These are phyloP conservation scores for Exophiala aquamarina DNA, from an alignment of 2,329 filamentous ascomycete genomes.

Conservation along the genomic window DNA sequence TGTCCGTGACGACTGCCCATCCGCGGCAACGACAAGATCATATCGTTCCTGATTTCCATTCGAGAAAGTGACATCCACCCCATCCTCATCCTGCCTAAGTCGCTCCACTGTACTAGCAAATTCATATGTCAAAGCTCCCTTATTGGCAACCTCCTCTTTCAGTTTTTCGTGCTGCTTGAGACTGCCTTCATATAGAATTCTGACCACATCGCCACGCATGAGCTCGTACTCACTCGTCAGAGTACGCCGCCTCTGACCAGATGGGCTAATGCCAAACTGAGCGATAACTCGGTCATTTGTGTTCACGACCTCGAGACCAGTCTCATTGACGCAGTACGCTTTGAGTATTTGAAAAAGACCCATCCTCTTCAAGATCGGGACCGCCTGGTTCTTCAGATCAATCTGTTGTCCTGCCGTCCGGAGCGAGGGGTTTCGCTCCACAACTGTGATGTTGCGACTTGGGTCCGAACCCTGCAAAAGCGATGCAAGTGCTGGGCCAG, in stretches of 20 bases:
- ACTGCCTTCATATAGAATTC: conserved; percentile 47
- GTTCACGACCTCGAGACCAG: not conserved
- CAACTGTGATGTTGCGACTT: conserved; percentile 28
- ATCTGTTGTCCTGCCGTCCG: conserved; percentile 53
- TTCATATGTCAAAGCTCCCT: too few species aligned
- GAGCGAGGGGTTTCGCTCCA: conserved; percentile 44
- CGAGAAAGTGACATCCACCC: conserved; percentile 42
- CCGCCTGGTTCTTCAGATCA: conserved; percentile 53
- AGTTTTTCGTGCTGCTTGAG: conserved; percentile 20
- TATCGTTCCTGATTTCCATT: conserved; percentile 45
- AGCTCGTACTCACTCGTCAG: conserved; percentile 60
- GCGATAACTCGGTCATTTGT: too few species aligned
- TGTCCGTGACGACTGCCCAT: conserved; percentile 53
- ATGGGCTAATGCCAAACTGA: too few species aligned
- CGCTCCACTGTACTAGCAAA: too few species aligned
- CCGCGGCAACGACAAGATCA: conserved; percentile 57
- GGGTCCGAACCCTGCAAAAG: not conserved
- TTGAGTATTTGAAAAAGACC: conserved; percentile 46
- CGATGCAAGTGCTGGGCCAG: conserved; percentile 46
- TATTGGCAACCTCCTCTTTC: conserved; percentile 30
- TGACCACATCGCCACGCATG: conserved; percentile 56
- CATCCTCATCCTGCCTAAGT: conserved; percentile 13
- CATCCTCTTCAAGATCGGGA: conserved; percentile 54
- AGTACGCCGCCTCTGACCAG: not conserved
- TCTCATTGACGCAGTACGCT: conserved; percentile 45